Conservation (phyloP, 768 basidiomycete genomes). For the Hericium rajendrae region DNA sequence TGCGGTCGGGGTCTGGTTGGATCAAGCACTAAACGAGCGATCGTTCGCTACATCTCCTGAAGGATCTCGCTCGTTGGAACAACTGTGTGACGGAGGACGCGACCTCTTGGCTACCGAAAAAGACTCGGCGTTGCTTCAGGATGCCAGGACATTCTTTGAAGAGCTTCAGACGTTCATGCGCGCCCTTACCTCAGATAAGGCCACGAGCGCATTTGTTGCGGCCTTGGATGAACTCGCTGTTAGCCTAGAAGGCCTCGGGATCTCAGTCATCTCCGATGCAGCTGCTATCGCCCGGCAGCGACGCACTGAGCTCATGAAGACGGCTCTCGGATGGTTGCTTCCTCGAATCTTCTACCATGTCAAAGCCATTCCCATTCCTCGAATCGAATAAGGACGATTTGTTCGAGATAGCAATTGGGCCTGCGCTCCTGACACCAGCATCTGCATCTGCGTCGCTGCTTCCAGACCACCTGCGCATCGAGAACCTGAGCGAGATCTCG, state of each 20-base stretch:
- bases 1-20: conserved; percentile 14
- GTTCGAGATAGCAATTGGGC: conserved; percentile 18
- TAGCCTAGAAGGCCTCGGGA: conserved; percentile 1
- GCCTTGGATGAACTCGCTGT: conserved; percentile 9
- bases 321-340: conserved; percentile 16
- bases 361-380: conserved; percentile 19
- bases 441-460: conserved; percentile 14
- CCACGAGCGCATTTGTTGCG: conserved; percentile 10
- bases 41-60: conserved; percentile 9
- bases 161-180: conserved; percentile 12
- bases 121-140: conserved; percentile 2
- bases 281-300: conserved; percentile 3
- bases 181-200: conserved; percentile 11
- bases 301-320: conserved; percentile 6
- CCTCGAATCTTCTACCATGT: conserved; percentile 17
- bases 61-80: conserved; percentile 5
- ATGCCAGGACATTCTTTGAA: conserved; percentile 7
- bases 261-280: neutral
- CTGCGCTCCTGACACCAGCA: conserved; percentile 12
- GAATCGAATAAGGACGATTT: conserved; percentile 15
- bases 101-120: conserved; percentile 5
- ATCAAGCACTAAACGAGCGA: conserved; percentile 12
- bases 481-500: conserved; percentile 16
- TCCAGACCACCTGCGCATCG: conserved; percentile 17
- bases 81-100: conserved; percentile 13